phyloP scores from a whole-genome alignment of 306 rosid genomes.

The Quercus berberidifolia region DNA sequence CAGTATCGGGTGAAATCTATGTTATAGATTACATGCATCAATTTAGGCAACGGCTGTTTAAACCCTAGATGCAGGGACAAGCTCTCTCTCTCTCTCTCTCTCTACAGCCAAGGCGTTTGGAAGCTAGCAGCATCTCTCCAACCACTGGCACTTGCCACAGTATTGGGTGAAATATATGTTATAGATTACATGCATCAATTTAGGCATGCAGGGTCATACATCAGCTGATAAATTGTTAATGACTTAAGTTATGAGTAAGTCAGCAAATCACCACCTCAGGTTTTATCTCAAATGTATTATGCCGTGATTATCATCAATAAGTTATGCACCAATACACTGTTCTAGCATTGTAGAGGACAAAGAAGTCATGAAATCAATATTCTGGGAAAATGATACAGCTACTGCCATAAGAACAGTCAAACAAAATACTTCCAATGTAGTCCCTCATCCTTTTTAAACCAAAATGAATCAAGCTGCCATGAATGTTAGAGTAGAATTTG shows the following conservation, averaged over 20 bases:
- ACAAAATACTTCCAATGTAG: background rate
- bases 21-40: background rate
- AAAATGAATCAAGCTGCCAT: background rate
- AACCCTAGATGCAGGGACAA: background rate
- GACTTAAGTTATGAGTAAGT: background rate
- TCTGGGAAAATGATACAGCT: background rate
- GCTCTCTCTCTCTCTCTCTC: background rate
- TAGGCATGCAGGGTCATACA: background rate
- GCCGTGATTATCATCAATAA: background rate
- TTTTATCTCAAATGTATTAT: background rate
- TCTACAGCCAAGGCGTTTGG: no score
- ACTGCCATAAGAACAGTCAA: background rate
- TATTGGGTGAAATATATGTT: background rate
- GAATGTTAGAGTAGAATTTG: background rate
- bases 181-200: background rate
- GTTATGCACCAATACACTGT: constrained; percentile 7
- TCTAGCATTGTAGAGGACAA: background rate
- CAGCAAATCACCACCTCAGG: background rate
- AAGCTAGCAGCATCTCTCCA: background rate
- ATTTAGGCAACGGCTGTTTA: background rate
- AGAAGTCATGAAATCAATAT: background rate
- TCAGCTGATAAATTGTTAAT: background rate
- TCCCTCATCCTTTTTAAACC: background rate
- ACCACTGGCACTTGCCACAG: background rate
- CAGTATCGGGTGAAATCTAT: background rate